Percentiles rank a stretch among this genome's conserved stretches.
These are phyloP conservation scores for Diaporthe capsici DNA, from an alignment of 2,329 filamentous ascomycete genomes.

Conservation along the genomic window DNA sequence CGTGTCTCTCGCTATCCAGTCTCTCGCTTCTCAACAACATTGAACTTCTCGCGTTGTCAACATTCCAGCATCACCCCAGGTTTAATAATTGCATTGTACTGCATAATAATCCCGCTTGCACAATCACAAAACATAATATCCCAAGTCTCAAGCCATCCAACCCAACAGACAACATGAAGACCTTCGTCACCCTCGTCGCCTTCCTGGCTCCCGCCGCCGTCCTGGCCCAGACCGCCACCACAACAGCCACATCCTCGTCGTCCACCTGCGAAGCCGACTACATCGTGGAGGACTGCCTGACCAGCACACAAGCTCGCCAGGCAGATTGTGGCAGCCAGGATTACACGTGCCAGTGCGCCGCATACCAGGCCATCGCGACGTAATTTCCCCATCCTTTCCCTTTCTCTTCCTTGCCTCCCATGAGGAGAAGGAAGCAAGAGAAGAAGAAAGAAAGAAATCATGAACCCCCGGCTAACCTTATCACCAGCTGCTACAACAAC, in stretches of 20 bases:
- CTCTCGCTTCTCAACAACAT: conserved; percentile 22
- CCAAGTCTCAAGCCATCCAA: conserved; percentile 1
- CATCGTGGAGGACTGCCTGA: conserved; percentile 62
- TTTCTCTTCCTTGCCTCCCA: background rate
- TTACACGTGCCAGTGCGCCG: conserved; percentile 63
- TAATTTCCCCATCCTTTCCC: conserved; percentile 49
- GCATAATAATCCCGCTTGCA: conserved; percentile 23
- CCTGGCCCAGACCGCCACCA: conserved; percentile 53
- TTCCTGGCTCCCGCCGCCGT: conserved; percentile 52
- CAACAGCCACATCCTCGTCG: conserved; percentile 52
- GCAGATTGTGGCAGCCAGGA: conserved; percentile 56
- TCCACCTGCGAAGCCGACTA: conserved; percentile 59
- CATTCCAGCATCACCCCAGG: conserved; percentile 1
- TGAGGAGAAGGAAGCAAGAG: background rate
- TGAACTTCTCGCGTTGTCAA: conserved; percentile 4
- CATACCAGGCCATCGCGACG: conserved; percentile 61
- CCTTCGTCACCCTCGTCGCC: conserved; percentile 56
- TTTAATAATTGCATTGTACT: conserved; percentile 21
- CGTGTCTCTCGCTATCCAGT: conserved; percentile 27
- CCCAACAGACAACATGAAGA: conserved; percentile 57
- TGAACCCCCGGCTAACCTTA: background rate
- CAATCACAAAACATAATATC: background rate
- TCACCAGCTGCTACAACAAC: conserved; percentile 67
- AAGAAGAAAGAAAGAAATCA: background rate
- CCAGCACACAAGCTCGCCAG: conserved; percentile 56